Evolutionary conservation across 2,329 filamentous ascomycete species (phyloP).

Genomic region (Colletotrichum acutatum): DNA sequence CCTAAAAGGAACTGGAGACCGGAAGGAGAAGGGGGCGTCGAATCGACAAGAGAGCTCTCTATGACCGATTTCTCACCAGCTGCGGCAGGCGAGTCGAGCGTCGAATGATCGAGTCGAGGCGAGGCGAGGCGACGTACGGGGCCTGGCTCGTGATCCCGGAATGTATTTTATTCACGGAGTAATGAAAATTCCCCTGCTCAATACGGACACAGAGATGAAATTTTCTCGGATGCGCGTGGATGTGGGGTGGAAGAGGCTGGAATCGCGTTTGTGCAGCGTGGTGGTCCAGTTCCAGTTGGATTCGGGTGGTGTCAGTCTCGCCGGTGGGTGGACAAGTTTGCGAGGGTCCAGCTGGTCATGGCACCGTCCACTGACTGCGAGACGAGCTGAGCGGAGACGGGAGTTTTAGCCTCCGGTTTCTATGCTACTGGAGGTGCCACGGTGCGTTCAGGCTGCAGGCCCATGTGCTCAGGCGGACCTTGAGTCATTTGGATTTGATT

Average conservation of each 20-base stretch:
- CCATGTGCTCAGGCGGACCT: neutral
- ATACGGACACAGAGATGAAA: constrained; percentile 13
- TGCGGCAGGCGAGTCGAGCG: constrained; percentile 7
- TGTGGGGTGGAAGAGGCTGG: constrained; percentile 35
- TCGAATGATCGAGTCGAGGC: neutral
- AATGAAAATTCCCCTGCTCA: constrained; percentile 22
- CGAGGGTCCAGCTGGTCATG: constrained; percentile 3
- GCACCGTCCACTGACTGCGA: constrained; percentile 7
- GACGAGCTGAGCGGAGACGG: constrained; percentile 33
- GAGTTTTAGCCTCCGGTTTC: constrained; percentile 33
- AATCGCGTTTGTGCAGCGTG: constrained; percentile 26
- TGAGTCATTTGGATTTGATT: neutral
- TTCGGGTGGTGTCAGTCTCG: constrained; percentile 25
- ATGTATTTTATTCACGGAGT: constrained; percentile 24
- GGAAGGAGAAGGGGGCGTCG: neutral
- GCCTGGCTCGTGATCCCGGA: constrained; percentile 33
- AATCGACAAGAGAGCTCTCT: constrained; percentile 24
- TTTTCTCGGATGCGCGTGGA: constrained; percentile 26
- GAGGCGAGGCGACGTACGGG: constrained; percentile 17
- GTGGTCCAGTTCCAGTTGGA: constrained; percentile 5
- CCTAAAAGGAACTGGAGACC: constrained; percentile 24
- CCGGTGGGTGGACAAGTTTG: constrained; percentile 26
- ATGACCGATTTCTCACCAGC: neutral
- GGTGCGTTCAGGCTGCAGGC: neutral
- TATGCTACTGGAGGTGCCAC: constrained; percentile 4